Evolutionary conservation across 2,329 filamentous ascomycete genomes (phyloP), one percentile per base, ranked within the genome.

Genomic region (Xylariaceae sp.): DNA sequence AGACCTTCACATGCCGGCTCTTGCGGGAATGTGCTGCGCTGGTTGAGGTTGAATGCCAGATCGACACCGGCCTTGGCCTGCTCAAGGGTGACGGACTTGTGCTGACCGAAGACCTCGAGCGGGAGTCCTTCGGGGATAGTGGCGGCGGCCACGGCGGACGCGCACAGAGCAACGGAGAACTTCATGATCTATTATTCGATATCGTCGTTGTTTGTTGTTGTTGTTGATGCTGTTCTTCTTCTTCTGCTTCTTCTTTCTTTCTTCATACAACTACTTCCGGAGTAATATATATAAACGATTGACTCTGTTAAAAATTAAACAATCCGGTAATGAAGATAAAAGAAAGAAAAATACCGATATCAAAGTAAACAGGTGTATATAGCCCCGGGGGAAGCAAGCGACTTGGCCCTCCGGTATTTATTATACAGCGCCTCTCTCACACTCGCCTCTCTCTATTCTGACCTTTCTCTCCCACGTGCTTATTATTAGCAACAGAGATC

Each of bases 141-240:
- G 18, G 64, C 66, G 54, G 66, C 66, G n/a, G 67, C 63, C 58
- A 62, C 67, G 44, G 66, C 65, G 55, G 67, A 63, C 52, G 61
- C 66, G 53, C 64, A 67, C 54, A 69, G 60, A 60, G 63, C 65
- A 45, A 60, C 55, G 45, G 65, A 61, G 55, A 65, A 56, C 67
- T 67, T 69, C 67, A 69, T 69, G 57, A 58, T 68, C 51, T 30
- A 30, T 30, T 30, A 30, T 30, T 30, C 23, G 23, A 30, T 30
- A 30, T 30, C 23, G 60, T 58, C 60, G 60, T 39, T n/a, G 53
- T 34, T 35, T 35, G 34, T 53, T 34, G 23, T 53, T 17, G 18
- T 45, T 17, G 17, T 30, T n/a, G 13, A 34, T 23, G 17, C 17
- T 30, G 23, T 5, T 30, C 4, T 30, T 30, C 23, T 30, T 30